Base-by-base conservation (phyloP, 164 flowering plant species). In the Platanus orientalis region DNA sequence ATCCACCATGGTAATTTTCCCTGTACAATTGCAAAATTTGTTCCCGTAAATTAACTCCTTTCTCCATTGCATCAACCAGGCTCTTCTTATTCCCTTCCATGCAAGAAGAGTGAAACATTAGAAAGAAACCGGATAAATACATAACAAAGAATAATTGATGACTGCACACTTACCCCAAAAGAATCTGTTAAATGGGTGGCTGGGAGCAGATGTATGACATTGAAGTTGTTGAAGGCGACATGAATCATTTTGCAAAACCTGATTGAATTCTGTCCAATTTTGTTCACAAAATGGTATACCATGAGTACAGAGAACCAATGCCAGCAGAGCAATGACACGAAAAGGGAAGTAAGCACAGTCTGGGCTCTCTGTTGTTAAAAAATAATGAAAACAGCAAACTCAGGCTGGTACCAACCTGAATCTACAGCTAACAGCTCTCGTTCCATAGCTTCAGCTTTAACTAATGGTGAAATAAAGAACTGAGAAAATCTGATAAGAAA, bases 191-290 rank as follows among this genome's bases (percentile, higher is more conserved):
- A 86, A 84, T 54, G 97, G 89, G 69, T 92, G 96, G 32, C 81
- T 83, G 30, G 79, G 68, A 53, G 72, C 61, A 57, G 99, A 78
- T 58, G 97, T 95, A 79, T 92, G 88, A 73, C 99, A 95, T 63
- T 90, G 97, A 47, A 95, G 85, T 63, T 95, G 99, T 68, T 95
- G 94, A 78, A 92, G 97, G n/a, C 99, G 99, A 63, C 94, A 92
- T 56, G 77, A 73, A 79, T 95, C 99, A 84, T 48, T 92, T 78
- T 95, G 99, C 76, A 90, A 70, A 63, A 70, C 92, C 83, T 92
- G 99, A 75, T 92, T 88, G 69, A 92, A 95, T 69, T 95, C 99
- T 94, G 67, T 52, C 61, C 62, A 54, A 61, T 64, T 58, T 59
- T 23, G 40, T 39, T 61, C 60, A 70, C 39, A 58, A 45, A 29